Evolutionary conservation across 163 green algal genomes (phyloP), one percentile per base, ranked within the genome.

Genomic region (Chlamydomonas reinhardtii): DNA sequence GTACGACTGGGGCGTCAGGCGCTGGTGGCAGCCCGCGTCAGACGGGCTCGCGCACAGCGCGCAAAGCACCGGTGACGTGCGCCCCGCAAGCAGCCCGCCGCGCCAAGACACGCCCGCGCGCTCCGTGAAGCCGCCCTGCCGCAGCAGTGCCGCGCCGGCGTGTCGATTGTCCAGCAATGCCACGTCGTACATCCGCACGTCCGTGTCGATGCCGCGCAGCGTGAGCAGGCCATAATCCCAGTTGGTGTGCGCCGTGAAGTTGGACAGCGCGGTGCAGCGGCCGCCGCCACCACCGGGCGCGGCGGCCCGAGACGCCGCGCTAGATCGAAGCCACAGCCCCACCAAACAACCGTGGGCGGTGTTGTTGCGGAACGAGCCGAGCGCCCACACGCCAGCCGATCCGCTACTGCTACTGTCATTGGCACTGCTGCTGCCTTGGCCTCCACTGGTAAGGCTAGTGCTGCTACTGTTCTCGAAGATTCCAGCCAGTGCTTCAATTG

Each of bases 191-290:
- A 93, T 48, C 48, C 73, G 59, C 27, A 91, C 70, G 27, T 68
- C 35, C 37, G 73, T 88, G 9, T 62, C 43, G 29, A 93, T 90
- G 54, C 90, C 90, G 37, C 80, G 59, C 74, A 89, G 39, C 5
- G 66, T 89, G 35, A 89, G 54, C 14, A 93, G 15, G 31, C 90
- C 90, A 61, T 89, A 93, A 76, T 93, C 90, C 90, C 88, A 93
- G 62, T 86, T 88, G 14, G n/a, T 54, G 20, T 74, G 84, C 25
- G 73, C 43, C 19, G 71, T 82, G 70, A 91, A 91, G 74, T 68
- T 75, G 5, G 37, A 25, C 25, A 83, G 74, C 34, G 35, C 35
- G 15, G 83, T 86, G 86, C 89, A 93, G 22, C 32, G 64, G 0
- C 4, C 5, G 27, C 32, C 72, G 17, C 0, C 5, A 20, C 32